Evolutionary conservation across 495 filamentous ascomycete genomes (phyloP).

Genomic region (Aspergillus bridgeri): DNA sequence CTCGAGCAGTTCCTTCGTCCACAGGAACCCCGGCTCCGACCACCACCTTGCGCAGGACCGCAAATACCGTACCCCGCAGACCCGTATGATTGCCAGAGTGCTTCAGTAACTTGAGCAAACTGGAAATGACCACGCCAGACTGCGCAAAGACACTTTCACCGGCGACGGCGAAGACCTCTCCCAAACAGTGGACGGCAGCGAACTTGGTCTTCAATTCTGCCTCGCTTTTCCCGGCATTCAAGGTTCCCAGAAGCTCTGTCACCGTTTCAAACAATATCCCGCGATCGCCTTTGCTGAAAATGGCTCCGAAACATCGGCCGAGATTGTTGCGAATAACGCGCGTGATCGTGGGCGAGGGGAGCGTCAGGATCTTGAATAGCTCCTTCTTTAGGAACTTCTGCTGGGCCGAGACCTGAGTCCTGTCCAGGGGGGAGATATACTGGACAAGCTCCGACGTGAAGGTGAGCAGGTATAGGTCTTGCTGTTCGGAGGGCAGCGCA

Average conservation of each 20-base stretch:
- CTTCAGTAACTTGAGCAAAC: conserved; percentile 77
- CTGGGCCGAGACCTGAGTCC: conserved; percentile 77
- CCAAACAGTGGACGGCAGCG: conserved; percentile 85
- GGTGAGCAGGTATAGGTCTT: conserved; percentile 87
- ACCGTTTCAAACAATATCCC: conserved; percentile 92
- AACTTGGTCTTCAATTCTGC: conserved; percentile 68
- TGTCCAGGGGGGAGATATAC: conserved; percentile 69
- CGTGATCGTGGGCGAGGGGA: conserved; percentile 81
- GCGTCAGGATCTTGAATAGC: conserved; percentile 83
- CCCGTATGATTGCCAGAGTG: conserved; percentile 75
- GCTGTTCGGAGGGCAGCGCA: conserved; percentile 88
- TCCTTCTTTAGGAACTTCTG: conserved; percentile 88
- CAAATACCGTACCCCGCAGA: conserved; percentile 77
- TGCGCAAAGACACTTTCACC: conserved; percentile 91
- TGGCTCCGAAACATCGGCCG: conserved; percentile 75
- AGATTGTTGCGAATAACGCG: conserved; percentile 86
- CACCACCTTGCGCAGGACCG: conserved; percentile 70
- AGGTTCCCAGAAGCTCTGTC: conserved; percentile 75
- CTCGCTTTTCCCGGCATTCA: conserved; percentile 76
- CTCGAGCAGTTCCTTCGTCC: conserved; percentile 81
- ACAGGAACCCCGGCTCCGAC: conserved; percentile 68
- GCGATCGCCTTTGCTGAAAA: conserved; percentile 84
- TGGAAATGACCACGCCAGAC: conserved; percentile 67
- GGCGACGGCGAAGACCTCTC: conserved; percentile 81
- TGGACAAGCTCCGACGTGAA: conserved; percentile 82